Base-by-base conservation (phyloP, 2,329 filamentous ascomycete genomes). In the Phialophora verrucosa region DNA sequence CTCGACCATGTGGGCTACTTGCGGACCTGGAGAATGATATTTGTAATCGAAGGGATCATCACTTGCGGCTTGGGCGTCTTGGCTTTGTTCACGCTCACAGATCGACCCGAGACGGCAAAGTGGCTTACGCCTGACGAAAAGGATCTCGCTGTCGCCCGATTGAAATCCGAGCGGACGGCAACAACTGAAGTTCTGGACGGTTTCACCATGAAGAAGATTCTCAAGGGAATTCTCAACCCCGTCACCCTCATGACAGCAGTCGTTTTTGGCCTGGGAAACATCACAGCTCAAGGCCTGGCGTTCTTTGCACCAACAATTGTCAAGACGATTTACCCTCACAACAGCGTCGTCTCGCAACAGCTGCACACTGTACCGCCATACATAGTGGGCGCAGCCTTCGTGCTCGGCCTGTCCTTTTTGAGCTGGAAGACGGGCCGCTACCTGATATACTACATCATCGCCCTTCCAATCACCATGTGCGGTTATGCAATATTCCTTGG, bases 281-380 rank as follows among this genome's bases (percentile, higher is more conserved):
- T 91, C 74, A 91, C 89, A 0, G 88, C 91, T 1, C 88, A 90
- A 73, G 88, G 89, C 3, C 80, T 91, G 2, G 87, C 87, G 0
- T 90, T 91, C 80, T 91, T 91, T 76, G 79, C 84, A 0, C 89
- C 90, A 0, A 91, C 89, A 0, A 91, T 92, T 67, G 87, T 92
- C 50, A 77, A 78, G 49, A 90, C 85, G 5, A 91, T 92, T 70
- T 91, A 91, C 72, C 86, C 87, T 0, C 73, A 83, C 1, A 79
- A 79, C 62, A 81, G 79, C 17, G 83, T 87, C 1, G 80, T 91
- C 11, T 83, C 83, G 1, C 87, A 91, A 74, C 90, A 92, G 75
- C 84, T 91, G 0, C 85, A 85, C 69, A 91, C 89, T 0, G 89
- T 91, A 0, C 90, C 90, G 0, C 89, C 89, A 0, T 92, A 91